These are phyloP conservation scores for Capronia coronata DNA, from an alignment of 2,329 filamentous ascomycete species.

Conservation along the genomic window DNA sequence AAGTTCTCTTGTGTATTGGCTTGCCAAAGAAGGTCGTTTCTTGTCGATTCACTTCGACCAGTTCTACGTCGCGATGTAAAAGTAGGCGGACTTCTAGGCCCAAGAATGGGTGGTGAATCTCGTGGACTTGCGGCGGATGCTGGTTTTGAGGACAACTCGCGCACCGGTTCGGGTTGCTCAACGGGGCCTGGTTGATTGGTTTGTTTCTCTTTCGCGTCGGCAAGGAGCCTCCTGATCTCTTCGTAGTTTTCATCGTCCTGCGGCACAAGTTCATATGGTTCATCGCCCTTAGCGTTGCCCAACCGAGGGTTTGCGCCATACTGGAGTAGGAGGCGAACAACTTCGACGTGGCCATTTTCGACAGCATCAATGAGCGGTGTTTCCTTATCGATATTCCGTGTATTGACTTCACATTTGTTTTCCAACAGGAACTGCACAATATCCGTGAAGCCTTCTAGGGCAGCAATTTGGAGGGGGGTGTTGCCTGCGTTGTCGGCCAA, in stretches of 20 bases:
- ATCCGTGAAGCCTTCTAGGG: slow-evolving; percentile 75
- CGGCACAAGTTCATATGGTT: slow-evolving; percentile 77
- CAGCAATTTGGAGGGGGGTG: slow-evolving; percentile 86
- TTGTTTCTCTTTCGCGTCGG: slow-evolving; percentile 54
- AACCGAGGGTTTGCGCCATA: slow-evolving; percentile 88
- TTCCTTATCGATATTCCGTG: slow-evolving; percentile 71
- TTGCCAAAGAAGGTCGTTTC: slow-evolving; percentile 47
- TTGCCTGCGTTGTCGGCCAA: slow-evolving; percentile 93
- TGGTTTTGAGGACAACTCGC: slow-evolving; percentile 38
- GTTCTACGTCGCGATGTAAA: slow-evolving; percentile 38
- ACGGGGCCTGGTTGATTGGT: slow-evolving; percentile 41
- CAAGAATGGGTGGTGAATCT: slow-evolving; percentile 38
- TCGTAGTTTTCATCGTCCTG: slow-evolving; percentile 69
- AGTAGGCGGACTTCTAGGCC: slow-evolving; percentile 37
- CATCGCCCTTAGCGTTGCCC: slow-evolving; percentile 85
- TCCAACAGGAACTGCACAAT: slow-evolving; percentile 83
- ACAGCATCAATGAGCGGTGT: slow-evolving; percentile 94
- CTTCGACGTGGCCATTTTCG: slow-evolving; percentile 85
- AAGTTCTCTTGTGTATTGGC: slow-evolving; percentile 46
- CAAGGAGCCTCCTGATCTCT: slow-evolving; percentile 65
- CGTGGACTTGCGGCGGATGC: slow-evolving; percentile 42
- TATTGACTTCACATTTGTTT: slow-evolving; percentile 77
- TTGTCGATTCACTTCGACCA: slow-evolving; percentile 44
- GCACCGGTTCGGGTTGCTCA: slow-evolving; percentile 35
- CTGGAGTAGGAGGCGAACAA: slow-evolving; percentile 75